A percentile compares a stretch with the other conserved stretches of the same genome.
phyloP scores from a whole-genome alignment of 2,329 filamentous ascomycete species.

The Alternaria sp. region DNA sequence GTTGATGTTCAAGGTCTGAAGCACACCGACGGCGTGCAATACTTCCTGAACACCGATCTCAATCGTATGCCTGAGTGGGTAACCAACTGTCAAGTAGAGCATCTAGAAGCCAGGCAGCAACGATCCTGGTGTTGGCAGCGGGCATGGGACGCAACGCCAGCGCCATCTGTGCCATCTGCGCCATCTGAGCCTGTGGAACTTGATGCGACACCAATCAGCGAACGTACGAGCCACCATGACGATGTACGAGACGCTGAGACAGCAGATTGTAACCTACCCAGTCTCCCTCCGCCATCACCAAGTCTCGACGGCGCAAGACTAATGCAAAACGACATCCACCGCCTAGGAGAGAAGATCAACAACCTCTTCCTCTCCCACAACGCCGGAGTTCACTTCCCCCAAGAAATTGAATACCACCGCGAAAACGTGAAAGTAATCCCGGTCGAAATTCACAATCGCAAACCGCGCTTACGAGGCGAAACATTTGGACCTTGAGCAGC shows the following conservation, averaged over 20 bases:
- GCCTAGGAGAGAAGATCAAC: slow-evolving; percentile 47
- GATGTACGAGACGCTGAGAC: slow-evolving; percentile 1
- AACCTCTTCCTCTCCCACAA: slow-evolving; percentile 31
- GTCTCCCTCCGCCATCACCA: slow-evolving; percentile 14
- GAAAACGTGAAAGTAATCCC: slow-evolving; percentile 44
- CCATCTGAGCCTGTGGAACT: slow-evolving; percentile 42
- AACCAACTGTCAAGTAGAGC: slow-evolving; percentile 35
- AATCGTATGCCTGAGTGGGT: slow-evolving; percentile 52
- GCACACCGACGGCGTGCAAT: slow-evolving; percentile 49
- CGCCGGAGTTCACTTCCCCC: slow-evolving; percentile 16
- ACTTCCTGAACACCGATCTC: slow-evolving; percentile 53
- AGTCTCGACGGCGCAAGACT: slow-evolving; percentile 36
- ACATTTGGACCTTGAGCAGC: slow-evolving; percentile 5
- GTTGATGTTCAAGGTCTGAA: slow-evolving; percentile 53
- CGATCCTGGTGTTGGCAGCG: slow-evolving; percentile 51
- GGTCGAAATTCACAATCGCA: slow-evolving; percentile 34
- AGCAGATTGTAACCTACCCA: slow-evolving; percentile 11
- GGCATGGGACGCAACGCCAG: slow-evolving; percentile 39
- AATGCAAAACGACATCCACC: slow-evolving; percentile 39
- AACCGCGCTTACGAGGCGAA: slow-evolving; percentile 22
- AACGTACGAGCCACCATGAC: slow-evolving; percentile 3
- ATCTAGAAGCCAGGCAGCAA: slow-evolving; percentile 43
- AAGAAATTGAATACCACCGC: slow-evolving; percentile 34
- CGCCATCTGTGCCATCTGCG: slow-evolving; percentile 23
- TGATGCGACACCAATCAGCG: slow-evolving; percentile 29